Conservation (phyloP, 805 yeast genomes). For the Suhomyces prunicola region DNA sequence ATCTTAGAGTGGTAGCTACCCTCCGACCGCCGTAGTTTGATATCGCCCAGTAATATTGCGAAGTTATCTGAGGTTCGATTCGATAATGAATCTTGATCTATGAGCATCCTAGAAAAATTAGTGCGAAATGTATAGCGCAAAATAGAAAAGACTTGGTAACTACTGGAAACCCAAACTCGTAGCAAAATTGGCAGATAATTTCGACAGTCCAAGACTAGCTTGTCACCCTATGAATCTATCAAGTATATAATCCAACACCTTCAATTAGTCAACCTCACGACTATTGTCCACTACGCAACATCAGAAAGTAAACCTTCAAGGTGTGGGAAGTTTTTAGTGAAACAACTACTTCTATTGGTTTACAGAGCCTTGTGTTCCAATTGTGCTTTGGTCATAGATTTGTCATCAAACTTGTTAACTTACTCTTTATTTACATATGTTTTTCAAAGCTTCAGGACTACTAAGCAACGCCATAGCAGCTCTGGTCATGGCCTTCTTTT, state of each 20-base stretch:
- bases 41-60: too few species aligned
- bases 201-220: not conserved
- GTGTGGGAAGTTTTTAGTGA: not conserved
- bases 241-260: not conserved
- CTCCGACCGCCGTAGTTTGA: too few species aligned
- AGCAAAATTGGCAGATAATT: not conserved
- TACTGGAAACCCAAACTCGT: not conserved
- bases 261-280: not conserved
- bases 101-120: too few species aligned
- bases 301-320: not conserved
- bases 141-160: too few species aligned
- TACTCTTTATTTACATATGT: constrained; percentile 5
- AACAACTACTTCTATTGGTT: not conserved
- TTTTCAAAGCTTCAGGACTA: constrained; percentile 16
- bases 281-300: not conserved
- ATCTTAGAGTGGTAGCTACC: too few species aligned
- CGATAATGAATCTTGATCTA: too few species aligned
- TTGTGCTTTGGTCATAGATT: not conserved
- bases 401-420: not conserved
- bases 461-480: constrained; percentile 39
- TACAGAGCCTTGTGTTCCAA: not conserved
- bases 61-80: too few species aligned
- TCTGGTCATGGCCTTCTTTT: constrained; percentile 39
- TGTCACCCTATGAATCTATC: not conserved
- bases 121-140: too few species aligned